phyloP scores from a whole-genome alignment of 805 yeast genomes.

The Candida ovalis region DNA sequence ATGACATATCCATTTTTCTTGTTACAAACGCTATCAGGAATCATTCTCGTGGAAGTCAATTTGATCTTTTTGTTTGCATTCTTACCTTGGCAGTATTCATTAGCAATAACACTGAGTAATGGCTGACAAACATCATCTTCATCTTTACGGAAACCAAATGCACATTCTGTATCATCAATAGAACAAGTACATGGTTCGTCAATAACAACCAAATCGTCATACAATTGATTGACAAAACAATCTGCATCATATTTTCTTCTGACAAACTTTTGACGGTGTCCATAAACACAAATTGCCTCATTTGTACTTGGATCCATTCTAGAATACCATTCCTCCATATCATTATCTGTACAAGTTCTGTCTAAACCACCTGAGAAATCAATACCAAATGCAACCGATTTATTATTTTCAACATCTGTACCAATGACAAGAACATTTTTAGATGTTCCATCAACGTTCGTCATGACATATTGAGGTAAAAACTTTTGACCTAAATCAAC shows the following conservation, averaged over 20 bases:
- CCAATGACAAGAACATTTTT: slow-evolving; percentile 53
- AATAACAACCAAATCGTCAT: slow-evolving; percentile 40
- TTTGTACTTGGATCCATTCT: slow-evolving; percentile 34
- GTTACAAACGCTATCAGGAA: slow-evolving; percentile 27
- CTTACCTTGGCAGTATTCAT: slow-evolving; percentile 20
- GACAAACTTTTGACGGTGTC: slow-evolving; percentile 57
- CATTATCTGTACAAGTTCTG: slow-evolving; percentile 42
- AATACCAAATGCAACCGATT: slow-evolving; percentile 33
- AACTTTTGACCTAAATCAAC: slow-evolving; percentile 40
- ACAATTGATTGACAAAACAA: slow-evolving; percentile 54
- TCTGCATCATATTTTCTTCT: slow-evolving; percentile 63
- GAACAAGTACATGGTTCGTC: slow-evolving; percentile 64
- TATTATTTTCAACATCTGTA: slow-evolving; percentile 14
- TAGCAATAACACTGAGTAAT: slow-evolving; percentile 12
- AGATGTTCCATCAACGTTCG: slow-evolving; percentile 72
- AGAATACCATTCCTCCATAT: slow-evolving; percentile 65
- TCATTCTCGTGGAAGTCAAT: slow-evolving; percentile 23
- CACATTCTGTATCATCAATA: slow-evolving; percentile 68
- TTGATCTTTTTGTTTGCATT: slow-evolving; percentile 16
- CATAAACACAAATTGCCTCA: slow-evolving; percentile 56
- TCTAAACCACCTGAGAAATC: slow-evolving; percentile 57
- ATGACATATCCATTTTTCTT: slow-evolving; percentile 18
- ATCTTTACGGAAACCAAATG: slow-evolving; percentile 39
- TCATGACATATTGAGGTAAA: slow-evolving; percentile 22
- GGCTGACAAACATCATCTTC: slow-evolving; percentile 47